A percentile compares a stretch with the other conserved stretches of the same genome.
phyloP scores from a whole-genome alignment of 768 basidiomycete genomes.

The Panaeolus cyanescens region DNA sequence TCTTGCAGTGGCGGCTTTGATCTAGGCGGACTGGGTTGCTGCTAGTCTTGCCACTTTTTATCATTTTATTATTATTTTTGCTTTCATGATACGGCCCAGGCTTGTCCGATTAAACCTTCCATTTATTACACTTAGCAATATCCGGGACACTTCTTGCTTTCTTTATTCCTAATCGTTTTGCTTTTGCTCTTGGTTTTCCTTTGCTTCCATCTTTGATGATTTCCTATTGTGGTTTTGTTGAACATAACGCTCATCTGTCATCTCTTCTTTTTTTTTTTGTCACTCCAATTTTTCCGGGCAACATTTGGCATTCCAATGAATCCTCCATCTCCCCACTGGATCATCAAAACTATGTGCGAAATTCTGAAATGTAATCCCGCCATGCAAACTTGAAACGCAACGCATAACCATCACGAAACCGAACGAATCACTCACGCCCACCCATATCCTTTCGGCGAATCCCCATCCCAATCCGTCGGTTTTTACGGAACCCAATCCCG shows the following conservation, averaged over 20 bases:
- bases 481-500: not conserved
- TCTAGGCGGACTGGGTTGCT: not conserved
- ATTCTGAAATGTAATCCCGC: not conserved
- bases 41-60: not conserved
- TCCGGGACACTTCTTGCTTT: not conserved
- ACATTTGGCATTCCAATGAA: not conserved
- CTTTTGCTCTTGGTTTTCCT: too few relatives aligned
- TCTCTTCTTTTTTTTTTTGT: not conserved
- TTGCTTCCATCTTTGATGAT: not conserved
- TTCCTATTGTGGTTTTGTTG: not conserved
- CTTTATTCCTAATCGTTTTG: not conserved
- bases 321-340: not conserved
- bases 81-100: not conserved
- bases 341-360: not conserved
- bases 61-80: not conserved
- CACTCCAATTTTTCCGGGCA: not conserved
- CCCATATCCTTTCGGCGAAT: too few relatives aligned
- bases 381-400: not conserved
- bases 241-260: not conserved
- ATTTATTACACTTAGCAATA: not conserved
- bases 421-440: not conserved
- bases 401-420: not conserved
- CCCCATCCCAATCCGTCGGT: not conserved
- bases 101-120: not conserved
- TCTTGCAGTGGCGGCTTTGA: not conserved